Percentiles rank a stretch among this genome's conserved stretches.
Evolutionary conservation across 129 eudicot species (phyloP).

Genomic region (Tagetes erecta): DNA sequence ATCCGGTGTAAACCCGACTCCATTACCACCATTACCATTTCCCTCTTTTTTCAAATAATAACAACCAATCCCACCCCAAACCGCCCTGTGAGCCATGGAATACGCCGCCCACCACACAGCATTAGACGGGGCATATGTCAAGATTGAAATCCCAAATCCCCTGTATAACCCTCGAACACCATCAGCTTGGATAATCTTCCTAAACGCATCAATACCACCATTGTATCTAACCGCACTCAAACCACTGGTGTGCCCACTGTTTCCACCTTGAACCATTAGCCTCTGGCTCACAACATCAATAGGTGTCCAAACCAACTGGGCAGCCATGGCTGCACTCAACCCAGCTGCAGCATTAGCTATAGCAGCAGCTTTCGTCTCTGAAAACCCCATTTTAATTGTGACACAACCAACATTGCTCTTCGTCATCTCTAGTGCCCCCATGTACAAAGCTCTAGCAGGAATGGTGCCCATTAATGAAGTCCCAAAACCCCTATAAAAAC

Average conservation of each 20-base stretch:
- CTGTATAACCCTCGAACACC: constrained; percentile 76
- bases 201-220: constrained; percentile 77
- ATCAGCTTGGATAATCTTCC: constrained; percentile 59
- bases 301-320: constrained; percentile 93
- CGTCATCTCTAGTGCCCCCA: constrained; percentile 86
- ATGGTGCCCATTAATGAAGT: constrained; percentile 84
- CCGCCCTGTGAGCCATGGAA: constrained; percentile 52
- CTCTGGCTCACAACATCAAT: constrained; percentile 93
- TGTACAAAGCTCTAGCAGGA: constrained; percentile 83
- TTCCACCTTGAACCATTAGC: constrained; percentile 75
- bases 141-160: constrained; percentile 79
- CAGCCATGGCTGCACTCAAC: constrained; percentile 75
- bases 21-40: constrained; percentile 34
- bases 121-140: constrained; percentile 89
- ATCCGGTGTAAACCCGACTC: constrained; percentile 52
- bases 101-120: constrained; percentile 96
- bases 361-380: constrained; percentile 61
- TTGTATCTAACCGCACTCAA: constrained; percentile 43
- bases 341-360: constrained; percentile 84
- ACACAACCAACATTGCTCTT: constrained; percentile 76
- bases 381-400: constrained; percentile 56
- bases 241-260: constrained; percentile 22
- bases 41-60: constrained; percentile 51
- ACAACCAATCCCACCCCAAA: constrained; percentile 64
- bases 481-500: constrained; percentile 80